Percentiles rank a stretch among this genome's conserved stretches.
phyloP scores from a whole-genome alignment of 75 land plant genomes.

The Picea glauca region DNA sequence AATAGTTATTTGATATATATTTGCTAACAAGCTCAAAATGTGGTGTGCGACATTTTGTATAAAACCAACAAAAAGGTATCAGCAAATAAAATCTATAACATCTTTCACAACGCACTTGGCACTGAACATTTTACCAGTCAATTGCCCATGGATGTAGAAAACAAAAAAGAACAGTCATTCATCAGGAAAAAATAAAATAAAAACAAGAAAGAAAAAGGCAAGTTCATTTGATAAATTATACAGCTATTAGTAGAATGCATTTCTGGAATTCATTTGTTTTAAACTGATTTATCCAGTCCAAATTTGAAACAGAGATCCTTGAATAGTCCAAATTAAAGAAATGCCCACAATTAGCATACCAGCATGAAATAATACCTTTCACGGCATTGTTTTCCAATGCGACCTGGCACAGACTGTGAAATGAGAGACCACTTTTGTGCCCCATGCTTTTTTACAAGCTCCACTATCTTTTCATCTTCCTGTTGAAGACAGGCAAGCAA shows the following conservation, averaged over 20 bases:
- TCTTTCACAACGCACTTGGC: neutral
- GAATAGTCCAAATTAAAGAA: too few relatives aligned
- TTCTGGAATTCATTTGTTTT: neutral
- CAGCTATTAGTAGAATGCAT: neutral
- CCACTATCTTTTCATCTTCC: constrained; percentile 89
- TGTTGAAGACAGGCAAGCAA: constrained; percentile 20
- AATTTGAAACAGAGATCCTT: too few relatives aligned
- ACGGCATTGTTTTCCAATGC: constrained; percentile 83
- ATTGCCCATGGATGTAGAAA: neutral
- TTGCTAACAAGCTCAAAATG: too few relatives aligned
- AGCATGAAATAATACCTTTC: constrained; percentile 40
- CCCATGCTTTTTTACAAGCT: constrained; percentile 70
- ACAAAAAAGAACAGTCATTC: neutral
- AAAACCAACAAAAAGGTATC: neutral
- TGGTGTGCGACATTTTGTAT: neutral
- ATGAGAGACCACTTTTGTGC: constrained; percentile 89
- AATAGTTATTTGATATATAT: too few relatives aligned
- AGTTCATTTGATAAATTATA: neutral
- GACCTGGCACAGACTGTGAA: constrained; percentile 81
- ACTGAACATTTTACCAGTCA: neutral
- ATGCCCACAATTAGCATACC: too few relatives aligned
- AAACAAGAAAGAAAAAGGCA: neutral
- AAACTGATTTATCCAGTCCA: too few relatives aligned
- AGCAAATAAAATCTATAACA: neutral
- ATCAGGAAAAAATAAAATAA: neutral